Percentiles rank a stretch among this genome's conserved stretches.
Conservation (phyloP, 371 early-diverging fungal species). For the Mycotypha africana region DNA sequence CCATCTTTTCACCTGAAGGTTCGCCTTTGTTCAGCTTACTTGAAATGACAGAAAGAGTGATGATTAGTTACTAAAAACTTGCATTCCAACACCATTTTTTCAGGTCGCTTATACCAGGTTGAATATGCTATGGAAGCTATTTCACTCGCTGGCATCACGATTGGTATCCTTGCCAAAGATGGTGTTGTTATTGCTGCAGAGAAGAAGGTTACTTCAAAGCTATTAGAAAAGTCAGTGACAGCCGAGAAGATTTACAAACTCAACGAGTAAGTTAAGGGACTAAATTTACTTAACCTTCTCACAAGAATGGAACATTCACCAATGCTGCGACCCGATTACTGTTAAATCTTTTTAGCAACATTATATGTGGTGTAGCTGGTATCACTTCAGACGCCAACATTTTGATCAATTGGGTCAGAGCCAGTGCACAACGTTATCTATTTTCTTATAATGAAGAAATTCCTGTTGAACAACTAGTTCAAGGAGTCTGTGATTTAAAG, state of each 20-base stretch:
- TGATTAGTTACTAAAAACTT: too few species aligned
- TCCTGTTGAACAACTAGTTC: slow-evolving; percentile 93
- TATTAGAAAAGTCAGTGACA: slow-evolving; percentile 79
- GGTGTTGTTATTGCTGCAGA: slow-evolving; percentile 98
- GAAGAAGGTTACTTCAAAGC: slow-evolving; percentile 90
- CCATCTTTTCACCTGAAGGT: slow-evolving; percentile 99
- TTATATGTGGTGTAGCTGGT: slow-evolving; percentile 97
- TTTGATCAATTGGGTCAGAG: slow-evolving; percentile 87
- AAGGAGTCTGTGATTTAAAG: slow-evolving; percentile 92
- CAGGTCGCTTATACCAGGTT: slow-evolving; percentile 98
- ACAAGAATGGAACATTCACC: too few species aligned
- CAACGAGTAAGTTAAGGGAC: slow-evolving; percentile 90
- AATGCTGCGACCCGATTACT: not conserved
- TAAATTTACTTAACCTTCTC: too few species aligned
- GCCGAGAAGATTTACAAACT: slow-evolving; percentile 97
- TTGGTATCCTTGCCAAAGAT: slow-evolving; percentile 92
- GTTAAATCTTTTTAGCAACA: slow-evolving; percentile 52
- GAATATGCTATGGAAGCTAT: slow-evolving; percentile 99
- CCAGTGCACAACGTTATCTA: slow-evolving; percentile 88
- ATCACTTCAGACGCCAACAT: slow-evolving; percentile 97
- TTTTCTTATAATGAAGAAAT: slow-evolving; percentile 86
- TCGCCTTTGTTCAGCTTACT: slow-evolving; percentile 13
- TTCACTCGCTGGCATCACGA: slow-evolving; percentile 94
- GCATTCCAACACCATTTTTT: not conserved
- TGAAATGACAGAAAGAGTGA: too few species aligned